Evolutionary conservation across 139 green algal genomes (phyloP).

Genomic region (Chlorella sp.): DNA sequence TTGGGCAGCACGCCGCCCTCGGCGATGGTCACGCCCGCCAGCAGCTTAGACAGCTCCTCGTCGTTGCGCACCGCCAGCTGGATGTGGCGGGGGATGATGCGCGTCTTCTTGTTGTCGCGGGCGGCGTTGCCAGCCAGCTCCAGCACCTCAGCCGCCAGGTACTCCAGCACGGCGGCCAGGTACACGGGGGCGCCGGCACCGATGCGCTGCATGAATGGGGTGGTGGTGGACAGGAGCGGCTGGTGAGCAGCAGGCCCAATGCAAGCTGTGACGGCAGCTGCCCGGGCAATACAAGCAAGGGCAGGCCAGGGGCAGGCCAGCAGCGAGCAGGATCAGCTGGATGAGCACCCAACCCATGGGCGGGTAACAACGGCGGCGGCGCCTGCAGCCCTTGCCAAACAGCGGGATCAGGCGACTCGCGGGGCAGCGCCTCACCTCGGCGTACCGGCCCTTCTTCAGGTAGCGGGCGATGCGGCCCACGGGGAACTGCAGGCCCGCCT

Average conservation of each 20-base stretch:
- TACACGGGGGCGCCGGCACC: constrained; percentile 66
- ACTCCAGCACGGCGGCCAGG: constrained; percentile 85
- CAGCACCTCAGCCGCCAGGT: constrained; percentile 80
- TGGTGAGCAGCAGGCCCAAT: too few species aligned
- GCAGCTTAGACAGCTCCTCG: constrained; percentile 95
- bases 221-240: too few species aligned
- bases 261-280: too few species aligned
- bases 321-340: too few species aligned
- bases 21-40: constrained; percentile 83
- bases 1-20: constrained; percentile 86
- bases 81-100: constrained; percentile 89
- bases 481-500: constrained; percentile 93
- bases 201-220: constrained; percentile 9
- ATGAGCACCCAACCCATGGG: too few species aligned
- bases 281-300: too few species aligned
- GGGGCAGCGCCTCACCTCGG: constrained; percentile 18
- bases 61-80: constrained; percentile 94
- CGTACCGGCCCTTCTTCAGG: constrained; percentile 90
- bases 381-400: too few species aligned
- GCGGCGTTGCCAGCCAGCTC: constrained; percentile 67
- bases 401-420: too few species aligned
- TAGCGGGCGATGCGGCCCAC: constrained; percentile 87
- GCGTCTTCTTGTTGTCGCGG: constrained; percentile 95
- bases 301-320: too few species aligned
- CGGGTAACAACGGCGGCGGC: too few species aligned